Conservation (phyloP, 441 rosid species). For the Corymbia citriodora region DNA sequence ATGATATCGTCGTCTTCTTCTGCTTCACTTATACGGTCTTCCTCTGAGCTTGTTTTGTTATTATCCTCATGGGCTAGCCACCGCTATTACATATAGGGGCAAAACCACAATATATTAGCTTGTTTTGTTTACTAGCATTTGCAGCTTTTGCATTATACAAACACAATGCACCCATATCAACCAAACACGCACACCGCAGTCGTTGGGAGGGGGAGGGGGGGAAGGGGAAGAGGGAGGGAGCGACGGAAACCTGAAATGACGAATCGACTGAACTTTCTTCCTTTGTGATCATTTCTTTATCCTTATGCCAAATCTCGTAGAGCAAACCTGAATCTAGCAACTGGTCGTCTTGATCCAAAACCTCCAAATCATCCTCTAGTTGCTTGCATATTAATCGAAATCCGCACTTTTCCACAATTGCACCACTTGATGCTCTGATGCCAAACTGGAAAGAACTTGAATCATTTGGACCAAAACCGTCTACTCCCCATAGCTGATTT, state of each 20-base stretch:
- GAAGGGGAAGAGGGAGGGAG: no score
- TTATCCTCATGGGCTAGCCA: rapidly evolving
- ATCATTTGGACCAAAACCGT: not conserved
- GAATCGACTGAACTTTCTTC: not conserved
- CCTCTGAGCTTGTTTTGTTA: no score
- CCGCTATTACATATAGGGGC: not conserved
- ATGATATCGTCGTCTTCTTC: no score
- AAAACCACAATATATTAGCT: not conserved
- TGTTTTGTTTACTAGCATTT: no score
- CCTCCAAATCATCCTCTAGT: not conserved
- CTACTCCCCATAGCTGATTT: rapidly evolving
- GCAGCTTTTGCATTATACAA: no score
- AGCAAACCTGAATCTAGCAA: not conserved
- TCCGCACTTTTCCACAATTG: not conserved
- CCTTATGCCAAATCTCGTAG: not conserved
- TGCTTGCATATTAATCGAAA: not conserved
- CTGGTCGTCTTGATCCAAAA: not conserved
- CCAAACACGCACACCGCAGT: no score
- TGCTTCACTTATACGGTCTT: no score
- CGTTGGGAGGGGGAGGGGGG: no score
- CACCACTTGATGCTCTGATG: not conserved
- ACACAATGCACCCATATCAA: no score
- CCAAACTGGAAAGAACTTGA: not conserved
- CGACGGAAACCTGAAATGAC: rapidly evolving
- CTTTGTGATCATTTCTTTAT: no score